Percentiles rank a stretch among this genome's conserved stretches.
phyloP scores from a whole-genome alignment of 768 basidiomycete species.

The Lepiota subincarnata region DNA sequence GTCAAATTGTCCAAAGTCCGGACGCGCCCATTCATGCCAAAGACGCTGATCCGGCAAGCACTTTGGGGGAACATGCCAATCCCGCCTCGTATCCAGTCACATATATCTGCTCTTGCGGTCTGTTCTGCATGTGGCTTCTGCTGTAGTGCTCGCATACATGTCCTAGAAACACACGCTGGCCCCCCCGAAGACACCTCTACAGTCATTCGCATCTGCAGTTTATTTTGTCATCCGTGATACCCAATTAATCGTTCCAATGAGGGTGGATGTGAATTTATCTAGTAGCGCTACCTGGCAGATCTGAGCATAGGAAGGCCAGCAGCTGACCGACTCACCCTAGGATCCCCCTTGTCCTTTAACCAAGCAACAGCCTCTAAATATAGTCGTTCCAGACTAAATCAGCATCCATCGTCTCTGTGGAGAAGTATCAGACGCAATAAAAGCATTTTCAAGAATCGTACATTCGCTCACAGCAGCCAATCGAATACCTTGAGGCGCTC shows the following conservation, averaged over 20 bases:
- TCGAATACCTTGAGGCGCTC: too few relatives aligned
- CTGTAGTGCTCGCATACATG: constrained; percentile 53
- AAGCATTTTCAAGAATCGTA: too few relatives aligned
- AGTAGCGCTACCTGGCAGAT: constrained; percentile 44
- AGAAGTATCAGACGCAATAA: too few relatives aligned
- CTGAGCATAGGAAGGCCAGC: neutral
- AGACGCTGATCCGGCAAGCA: constrained; percentile 49
- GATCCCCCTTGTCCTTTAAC: constrained; percentile 32
- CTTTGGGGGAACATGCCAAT: constrained; percentile 48
- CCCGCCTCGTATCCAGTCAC: constrained; percentile 42
- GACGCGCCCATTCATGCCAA: constrained; percentile 43
- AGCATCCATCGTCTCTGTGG: too few relatives aligned
- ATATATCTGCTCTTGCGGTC: constrained; percentile 42
- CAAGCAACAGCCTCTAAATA: constrained; percentile 47
- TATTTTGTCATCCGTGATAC: constrained; percentile 27
- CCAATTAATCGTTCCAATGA: constrained; percentile 42
- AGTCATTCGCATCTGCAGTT: constrained; percentile 23
- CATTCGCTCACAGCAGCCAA: too few relatives aligned
- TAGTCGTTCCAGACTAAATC: constrained; percentile 58
- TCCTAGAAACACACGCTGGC: constrained; percentile 53
- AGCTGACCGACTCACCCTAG: constrained; percentile 31
- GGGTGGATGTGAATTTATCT: constrained; percentile 37
- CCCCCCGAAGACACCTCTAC: constrained; percentile 19
- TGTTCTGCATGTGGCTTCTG: constrained; percentile 41
- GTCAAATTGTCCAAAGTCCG: neutral